Conservation (phyloP, 768 basidiomycete species). For the Auriscalpium vulgare region DNA sequence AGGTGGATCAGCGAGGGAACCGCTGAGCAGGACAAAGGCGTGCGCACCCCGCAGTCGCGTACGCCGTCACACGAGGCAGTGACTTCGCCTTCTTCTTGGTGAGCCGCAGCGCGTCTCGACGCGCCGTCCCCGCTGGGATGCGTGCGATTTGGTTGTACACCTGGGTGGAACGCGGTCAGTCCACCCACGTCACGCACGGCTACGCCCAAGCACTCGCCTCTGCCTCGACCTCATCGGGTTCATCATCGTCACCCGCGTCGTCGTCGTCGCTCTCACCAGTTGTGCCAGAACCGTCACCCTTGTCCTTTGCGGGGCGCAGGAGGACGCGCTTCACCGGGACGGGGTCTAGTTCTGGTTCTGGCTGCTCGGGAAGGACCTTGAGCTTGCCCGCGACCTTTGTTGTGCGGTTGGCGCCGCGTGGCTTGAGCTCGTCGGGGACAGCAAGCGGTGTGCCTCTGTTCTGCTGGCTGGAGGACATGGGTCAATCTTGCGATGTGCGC, state of each 20-base stretch:
- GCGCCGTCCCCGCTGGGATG: conserved; percentile 90
- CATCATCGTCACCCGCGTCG: conserved; percentile 63
- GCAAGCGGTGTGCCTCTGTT: neutral
- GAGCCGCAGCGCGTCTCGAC: conserved; percentile 79
- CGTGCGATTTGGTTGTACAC: conserved; percentile 92
- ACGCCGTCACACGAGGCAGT: conserved; percentile 90
- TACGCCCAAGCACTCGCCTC: conserved; percentile 13
- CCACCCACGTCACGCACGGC: neutral
- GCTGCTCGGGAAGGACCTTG: conserved; percentile 83
- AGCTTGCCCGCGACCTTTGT: conserved; percentile 81
- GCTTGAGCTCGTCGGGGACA: conserved; percentile 38
- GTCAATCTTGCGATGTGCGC: neutral
- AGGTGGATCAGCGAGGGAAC: neutral
- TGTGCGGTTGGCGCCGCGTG: conserved; percentile 67
- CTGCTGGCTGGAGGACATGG: neutral
- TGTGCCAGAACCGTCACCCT: conserved; percentile 23
- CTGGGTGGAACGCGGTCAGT: conserved; percentile 27
- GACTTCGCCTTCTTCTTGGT: conserved; percentile 95
- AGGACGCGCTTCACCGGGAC: conserved; percentile 15
- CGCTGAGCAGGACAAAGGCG: neutral
- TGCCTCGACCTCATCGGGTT: conserved; percentile 57
- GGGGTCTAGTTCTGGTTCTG: conserved; percentile 45
- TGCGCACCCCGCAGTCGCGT: conserved; percentile 82
- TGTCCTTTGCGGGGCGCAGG: conserved; percentile 17
- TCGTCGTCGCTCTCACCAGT: conserved; percentile 33